Conservation (phyloP, 1,139 yeast genomes). For the Hyphopichia burtonii region DNA sequence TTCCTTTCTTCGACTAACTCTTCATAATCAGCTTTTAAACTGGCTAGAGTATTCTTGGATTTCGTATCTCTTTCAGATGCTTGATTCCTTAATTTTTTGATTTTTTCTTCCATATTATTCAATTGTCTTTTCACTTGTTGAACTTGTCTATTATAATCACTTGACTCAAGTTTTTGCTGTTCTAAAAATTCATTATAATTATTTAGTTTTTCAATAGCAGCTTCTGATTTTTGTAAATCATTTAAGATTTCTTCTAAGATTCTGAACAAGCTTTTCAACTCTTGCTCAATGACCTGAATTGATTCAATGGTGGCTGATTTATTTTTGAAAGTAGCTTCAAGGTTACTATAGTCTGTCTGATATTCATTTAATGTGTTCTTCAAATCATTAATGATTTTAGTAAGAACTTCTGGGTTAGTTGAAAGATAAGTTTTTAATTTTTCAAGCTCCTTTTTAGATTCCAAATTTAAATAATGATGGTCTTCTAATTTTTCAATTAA, state of each 20-base stretch:
- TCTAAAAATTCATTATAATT: conserved; percentile 49
- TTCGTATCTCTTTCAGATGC: conserved; percentile 46
- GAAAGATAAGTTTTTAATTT: conserved; percentile 59
- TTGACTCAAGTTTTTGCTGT: conserved; percentile 41
- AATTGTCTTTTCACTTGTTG: conserved; percentile 54
- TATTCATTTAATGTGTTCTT: conserved; percentile 45
- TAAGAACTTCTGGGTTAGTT: conserved; percentile 60
- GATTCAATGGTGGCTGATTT: conserved; percentile 59
- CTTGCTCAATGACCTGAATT: conserved; percentile 54
- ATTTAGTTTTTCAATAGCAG: conserved; percentile 36
- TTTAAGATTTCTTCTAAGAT: conserved; percentile 57
- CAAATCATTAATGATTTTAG: conserved; percentile 56
- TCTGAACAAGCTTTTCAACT: conserved; percentile 49
- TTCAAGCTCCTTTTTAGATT: conserved; percentile 58
- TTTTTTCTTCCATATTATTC: conserved; percentile 52
- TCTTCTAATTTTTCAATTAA: conserved; percentile 58
- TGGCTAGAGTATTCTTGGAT: conserved; percentile 44
- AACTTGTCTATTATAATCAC: conserved; percentile 51
- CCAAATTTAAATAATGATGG: conserved; percentile 51
- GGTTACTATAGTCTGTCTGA: conserved; percentile 34
- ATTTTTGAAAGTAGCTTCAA: conserved; percentile 52
- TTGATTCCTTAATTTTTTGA: conserved; percentile 47
- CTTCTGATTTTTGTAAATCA: conserved; percentile 51
- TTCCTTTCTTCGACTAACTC: conserved; percentile 51
- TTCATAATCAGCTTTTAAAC: conserved; percentile 47